Evolutionary conservation across 169 alveolate genomes (phyloP), one percentile per base, ranked within the genome.

Genomic region (Eimeria nieschulzi): DNA sequence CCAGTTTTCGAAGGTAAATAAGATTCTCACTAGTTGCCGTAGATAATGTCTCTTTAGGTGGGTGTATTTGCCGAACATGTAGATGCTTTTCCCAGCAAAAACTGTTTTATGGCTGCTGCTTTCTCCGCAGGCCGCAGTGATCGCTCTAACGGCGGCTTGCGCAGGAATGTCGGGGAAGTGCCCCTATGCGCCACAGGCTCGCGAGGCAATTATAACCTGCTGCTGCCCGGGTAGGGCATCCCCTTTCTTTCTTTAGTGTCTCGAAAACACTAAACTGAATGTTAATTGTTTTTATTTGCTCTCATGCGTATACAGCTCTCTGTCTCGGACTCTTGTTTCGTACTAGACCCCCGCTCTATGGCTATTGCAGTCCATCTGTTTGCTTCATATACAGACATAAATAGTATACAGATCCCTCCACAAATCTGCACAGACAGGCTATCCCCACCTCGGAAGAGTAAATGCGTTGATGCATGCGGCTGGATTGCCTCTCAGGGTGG

Each of bases 151-250:
- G 23, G 66, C 61, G 7, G 79, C 54, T 21, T 83, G 79, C 80
- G 91, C 91, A 19, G 61, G 54, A 46, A 63, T 21, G 17, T 51
- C 73, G 23, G 75, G 61, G 12, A 83, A 83, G 68, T 61, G 73
- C 55, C 79, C 79, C 19, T 15, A 3, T 12, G 33, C 15, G 51
- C 46, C 19, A 10, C 10, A 39, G 25, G 46, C 82, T 1, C 19
- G 46, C 55, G 91, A 64, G 7, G 53, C 63, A 70, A 19, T 83
- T 13, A 56, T 83, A 15, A 71, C 91, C 0, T 83, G 91, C 91
- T 83, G 91, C 80, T 83, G 91, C 64, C 91, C 91, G 1, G 91
- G 91, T 64, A 61, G 13, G 83, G 25, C 59, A 6, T 72, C 12
- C 59, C 54, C 51, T 53, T 7, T 78, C 53, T 51, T 7, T 17